Base-by-base conservation (phyloP, 1,284 basidiomycete genomes). In the Serendipita sp. region DNA sequence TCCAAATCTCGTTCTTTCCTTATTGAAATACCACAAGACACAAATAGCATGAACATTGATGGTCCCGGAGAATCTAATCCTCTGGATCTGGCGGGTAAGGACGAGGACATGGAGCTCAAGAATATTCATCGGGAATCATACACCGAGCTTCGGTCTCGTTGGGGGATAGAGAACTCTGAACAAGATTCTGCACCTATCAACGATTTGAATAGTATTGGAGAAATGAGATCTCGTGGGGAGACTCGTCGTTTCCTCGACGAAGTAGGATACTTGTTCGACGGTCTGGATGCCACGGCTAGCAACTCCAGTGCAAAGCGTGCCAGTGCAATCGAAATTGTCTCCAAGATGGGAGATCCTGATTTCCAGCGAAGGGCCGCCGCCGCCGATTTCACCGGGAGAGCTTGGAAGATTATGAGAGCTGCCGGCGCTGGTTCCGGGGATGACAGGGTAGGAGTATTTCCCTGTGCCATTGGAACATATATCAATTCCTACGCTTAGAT, bases 201-300 rank as follows among this genome's bases (percentile, higher is more conserved):
- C 67, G 84, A 87, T 61, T 69, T 90, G 60, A 87, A 85, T 70
- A 89, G 85, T 65, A 87, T 89, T 60, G 86, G 85, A 0, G 88
- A 91, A 67, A 74, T 91, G 42, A 75, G 87, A 62, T 85, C 79
- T 67, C 87, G 86, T 69, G 88, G 88, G n/a, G 87, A 91, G 72
- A 82, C 77, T 61, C 75, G 88, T 65, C 75, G 87, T 17, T 91
- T 91, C 68, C 70, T 88, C 55, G 88, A 91, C 65, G 88, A 90
- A 68, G 79, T 88, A 2, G 88, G 87, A 0, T 91, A 90, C 72
- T 72, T 91, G 2, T 84, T 89, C 63, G 88, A 91, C 70, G 87
- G 88, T 1, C 77, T 91, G 70, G 80, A 82, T 30, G 69, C 72
- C 2, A 74, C 74, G 12, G 74, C 77, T 3, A 67, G 84, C 32